Base-by-base conservation (phyloP, 1,284 basidiomycete species). In the Retiboletus fuscus region DNA sequence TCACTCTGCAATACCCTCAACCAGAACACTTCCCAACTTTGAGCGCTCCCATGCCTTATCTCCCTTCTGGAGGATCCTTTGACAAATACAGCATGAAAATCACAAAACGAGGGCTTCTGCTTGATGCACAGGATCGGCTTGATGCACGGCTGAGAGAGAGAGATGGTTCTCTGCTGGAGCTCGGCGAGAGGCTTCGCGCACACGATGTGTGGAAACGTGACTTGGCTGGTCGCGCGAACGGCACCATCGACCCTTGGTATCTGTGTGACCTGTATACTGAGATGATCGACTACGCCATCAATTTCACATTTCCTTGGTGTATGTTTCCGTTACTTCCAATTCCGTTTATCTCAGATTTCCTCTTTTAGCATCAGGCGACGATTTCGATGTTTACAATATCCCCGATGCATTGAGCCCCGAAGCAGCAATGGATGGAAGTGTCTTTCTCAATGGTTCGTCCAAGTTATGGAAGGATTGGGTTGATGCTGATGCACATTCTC, bases 1-100 rank as follows among this genome's bases (percentile, higher is more conserved):
- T 94, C 41, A 91, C 90, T 76, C 82, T 94, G 10, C 89, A 91
- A n/a, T 94, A 93, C 73, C 92, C 92, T 2, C 90, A 93, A 77
- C 83, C 85, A 53, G 86, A 83, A 28, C 80, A 85, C 66, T 87
- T 92, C 70, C 89, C 90, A 1, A 84, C 87, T 34, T 75, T 88
- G 4, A 76, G 74, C 1, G 53, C 74, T 6, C 73, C 82, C 51
- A 79, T 84, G 28, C 71, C 81, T 15, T 78, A 83, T 34, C 78
- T 2, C 2, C 0, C 0, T 28, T 16, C 12, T 7, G 16, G 12
- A 1, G 12, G 79, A 18, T 84, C 70, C 8, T 64, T 51, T 26
- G 8, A 43, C 3, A 67, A 44, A 61, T 69, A 69, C 28, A 66
- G 44, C 1, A 34, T 62, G 5, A 69, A 34, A 47, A 20, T 77